Base-by-base conservation (phyloP, 176 grass and related monocot species). In the Carex scoparia region DNA sequence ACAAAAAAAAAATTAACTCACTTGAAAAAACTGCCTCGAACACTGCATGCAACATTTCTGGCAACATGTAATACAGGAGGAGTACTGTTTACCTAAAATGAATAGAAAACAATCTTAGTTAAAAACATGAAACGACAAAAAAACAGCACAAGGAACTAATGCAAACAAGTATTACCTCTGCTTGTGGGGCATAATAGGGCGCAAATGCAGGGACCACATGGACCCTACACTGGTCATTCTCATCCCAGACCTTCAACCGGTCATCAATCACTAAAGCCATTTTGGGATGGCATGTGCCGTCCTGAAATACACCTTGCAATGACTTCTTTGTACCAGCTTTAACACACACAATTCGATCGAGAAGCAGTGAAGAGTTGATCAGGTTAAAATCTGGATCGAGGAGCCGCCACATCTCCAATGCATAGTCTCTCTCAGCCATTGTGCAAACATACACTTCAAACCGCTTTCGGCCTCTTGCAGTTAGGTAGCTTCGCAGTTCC, bases 381-480 rank as follows among this genome's bases (percentile, higher is more conserved):
- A 99, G 83, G 85, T 81, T 99, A 85, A 92, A 94, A 86, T 95
- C 93, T 37, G 96, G 96, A 81, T 99, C 96, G 59, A 99, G 91
- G 38, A 99, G 86, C 74, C 96, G 91, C 96, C 96, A 99, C 93
- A 99, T 99, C 89, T 99, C 96, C 85, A 99, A 87, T 79, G 96
- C 96, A 10, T 99, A 99, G 79, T 99, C 96, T 94, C 96, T 95
- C 86, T 99, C 96, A 38, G 96, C 96, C 96, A 99, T 95, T 40
- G 96, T 99, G 85, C 96, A 99, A 78, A 95, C 96, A 85, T 92
- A 99, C 32, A 99, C 96, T 88, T 99, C 96, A 92, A 99, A 99
- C 53, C 96, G 88, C 74, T 95, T 99, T 75, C 96, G 96, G 18
- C 96, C 93, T 92, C 81, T 94, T 48, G 96, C 96, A 85, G 88